Evolutionary conservation across 495 filamentous ascomycete species (phyloP).

Genomic region (Terfezia claveryi): DNA sequence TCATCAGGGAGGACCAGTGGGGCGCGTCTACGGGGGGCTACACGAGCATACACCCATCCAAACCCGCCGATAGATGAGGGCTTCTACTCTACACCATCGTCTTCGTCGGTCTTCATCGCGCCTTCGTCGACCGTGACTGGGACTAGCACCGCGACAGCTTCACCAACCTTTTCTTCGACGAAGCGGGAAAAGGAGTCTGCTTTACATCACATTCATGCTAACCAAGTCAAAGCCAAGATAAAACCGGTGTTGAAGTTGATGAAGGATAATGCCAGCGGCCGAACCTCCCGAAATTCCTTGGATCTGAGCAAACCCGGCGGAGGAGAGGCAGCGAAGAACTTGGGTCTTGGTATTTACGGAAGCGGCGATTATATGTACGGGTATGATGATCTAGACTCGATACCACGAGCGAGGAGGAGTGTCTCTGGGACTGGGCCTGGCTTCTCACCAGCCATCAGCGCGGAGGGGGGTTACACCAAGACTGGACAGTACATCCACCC

Average conservation of each 20-base stretch:
- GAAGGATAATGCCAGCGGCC: slow-evolving; percentile 9
- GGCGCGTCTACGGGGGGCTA: not conserved
- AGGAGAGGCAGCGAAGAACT: slow-evolving; percentile 12
- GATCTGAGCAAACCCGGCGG: slow-evolving; percentile 19
- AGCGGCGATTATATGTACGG: slow-evolving; percentile 9
- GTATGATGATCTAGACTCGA: slow-evolving; percentile 13
- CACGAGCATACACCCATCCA: not conserved
- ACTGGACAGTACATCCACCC: slow-evolving; percentile 6
- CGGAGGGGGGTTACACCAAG: slow-evolving; percentile 5
- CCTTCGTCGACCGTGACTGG: not conserved
- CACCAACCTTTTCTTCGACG: not conserved
- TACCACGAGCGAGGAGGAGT: slow-evolving; percentile 15
- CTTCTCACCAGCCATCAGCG: slow-evolving; percentile 10
- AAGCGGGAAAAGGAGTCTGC: not conserved
- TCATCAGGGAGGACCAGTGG: not conserved
- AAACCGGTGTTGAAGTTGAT: slow-evolving; percentile 20
- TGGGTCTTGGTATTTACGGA: slow-evolving; percentile 17
- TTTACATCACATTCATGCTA: slow-evolving; percentile 6
- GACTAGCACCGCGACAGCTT: not conserved
- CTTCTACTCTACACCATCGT: not conserved
- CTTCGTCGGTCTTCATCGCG: not conserved
- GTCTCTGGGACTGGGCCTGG: slow-evolving; percentile 12
- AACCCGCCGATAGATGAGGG: not conserved
- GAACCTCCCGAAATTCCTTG: slow-evolving; percentile 10
- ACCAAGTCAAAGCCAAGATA: slow-evolving; percentile 16